phyloP scores from a whole-genome alignment of 306 rosid genomes.

The Vicia villosa region DNA sequence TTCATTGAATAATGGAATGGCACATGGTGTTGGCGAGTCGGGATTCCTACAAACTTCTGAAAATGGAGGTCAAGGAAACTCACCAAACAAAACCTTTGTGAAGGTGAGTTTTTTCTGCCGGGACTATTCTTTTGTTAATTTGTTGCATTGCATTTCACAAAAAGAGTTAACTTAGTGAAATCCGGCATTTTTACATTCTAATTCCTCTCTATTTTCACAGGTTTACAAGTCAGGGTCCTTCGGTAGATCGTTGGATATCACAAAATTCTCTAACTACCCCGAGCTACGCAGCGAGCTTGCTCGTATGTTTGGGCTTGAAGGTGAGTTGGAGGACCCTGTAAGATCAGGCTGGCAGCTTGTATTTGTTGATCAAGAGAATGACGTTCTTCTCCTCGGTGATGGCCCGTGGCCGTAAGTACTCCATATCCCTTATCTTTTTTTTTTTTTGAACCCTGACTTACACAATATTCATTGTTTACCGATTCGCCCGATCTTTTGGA shows the following conservation, averaged over 20 bases:
- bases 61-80: constrained; percentile 64
- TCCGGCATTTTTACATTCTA: constrained; percentile 13
- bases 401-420: constrained; percentile 53
- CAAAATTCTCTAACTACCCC: constrained; percentile 79
- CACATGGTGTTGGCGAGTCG: constrained; percentile 68
- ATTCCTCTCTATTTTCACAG: constrained; percentile 20
- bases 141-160: background rate
- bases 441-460: background rate
- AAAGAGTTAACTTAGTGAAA: background rate
- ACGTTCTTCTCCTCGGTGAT: constrained; percentile 91
- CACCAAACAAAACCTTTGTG: constrained; percentile 72
- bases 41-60: constrained; percentile 76
- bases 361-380: constrained; percentile 93
- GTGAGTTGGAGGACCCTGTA: constrained; percentile 86
- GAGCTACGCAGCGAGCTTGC: constrained; percentile 91
- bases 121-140: background rate
- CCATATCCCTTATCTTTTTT: background rate
- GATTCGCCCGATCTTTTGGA: constrained; percentile 23
- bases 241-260: constrained; percentile 49
- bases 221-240: constrained; percentile 50
- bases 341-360: constrained; percentile 99
- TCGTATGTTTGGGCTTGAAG: constrained; percentile 82
- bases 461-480: background rate
- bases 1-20: constrained; percentile 63
- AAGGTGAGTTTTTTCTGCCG: constrained; percentile 56